A percentile compares a stretch with the other conserved stretches of the same genome.
These are phyloP conservation scores for Orbilia oligospora DNA, from an alignment of 2,329 filamentous ascomycete genomes.

Conservation along the genomic window DNA sequence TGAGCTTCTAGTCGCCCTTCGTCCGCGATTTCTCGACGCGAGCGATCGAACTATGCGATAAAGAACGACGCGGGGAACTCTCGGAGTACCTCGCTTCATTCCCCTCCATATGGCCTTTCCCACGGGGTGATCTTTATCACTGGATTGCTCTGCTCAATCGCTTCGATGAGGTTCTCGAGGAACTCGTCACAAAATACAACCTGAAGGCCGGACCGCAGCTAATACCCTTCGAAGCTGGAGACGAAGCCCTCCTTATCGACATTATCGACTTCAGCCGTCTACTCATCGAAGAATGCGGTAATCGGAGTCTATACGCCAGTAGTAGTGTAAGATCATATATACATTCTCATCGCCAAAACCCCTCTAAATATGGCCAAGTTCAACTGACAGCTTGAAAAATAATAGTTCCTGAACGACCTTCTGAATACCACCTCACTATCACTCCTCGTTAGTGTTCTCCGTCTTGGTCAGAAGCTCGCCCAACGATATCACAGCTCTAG, in stretches of 20 bases:
- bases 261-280: slow-evolving; percentile 88
- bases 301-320: slow-evolving; percentile 95
- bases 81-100: slow-evolving; percentile 83
- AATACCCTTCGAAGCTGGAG: slow-evolving; percentile 77
- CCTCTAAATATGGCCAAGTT: slow-evolving; percentile 1
- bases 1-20: slow-evolving; percentile 80
- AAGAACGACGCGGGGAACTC: slow-evolving; percentile 73
- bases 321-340: slow-evolving; percentile 71
- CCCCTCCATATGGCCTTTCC: slow-evolving; percentile 92
- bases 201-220: slow-evolving; percentile 85
- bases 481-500: slow-evolving; percentile 93
- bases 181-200: slow-evolving; percentile 84
- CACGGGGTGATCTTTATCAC: slow-evolving; percentile 94
- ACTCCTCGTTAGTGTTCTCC: slow-evolving; percentile 82
- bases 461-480: slow-evolving; percentile 86
- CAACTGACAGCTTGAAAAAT: slow-evolving; percentile 29
- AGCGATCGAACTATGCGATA: slow-evolving; percentile 68
- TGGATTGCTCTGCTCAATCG: slow-evolving; percentile 96
- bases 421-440: slow-evolving; percentile 87
- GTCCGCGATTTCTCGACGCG: slow-evolving; percentile 83
- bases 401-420: slow-evolving; percentile 82
- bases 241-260: slow-evolving; percentile 82
- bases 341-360: too few species aligned
- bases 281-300: slow-evolving; percentile 93
- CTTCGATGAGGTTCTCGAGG: slow-evolving; percentile 89